Percentiles rank a stretch among this genome's conserved stretches.
These are phyloP conservation scores for Nitzschia putrida DNA, from an alignment of 108 stramenopile genomes.

Conservation along the genomic window DNA sequence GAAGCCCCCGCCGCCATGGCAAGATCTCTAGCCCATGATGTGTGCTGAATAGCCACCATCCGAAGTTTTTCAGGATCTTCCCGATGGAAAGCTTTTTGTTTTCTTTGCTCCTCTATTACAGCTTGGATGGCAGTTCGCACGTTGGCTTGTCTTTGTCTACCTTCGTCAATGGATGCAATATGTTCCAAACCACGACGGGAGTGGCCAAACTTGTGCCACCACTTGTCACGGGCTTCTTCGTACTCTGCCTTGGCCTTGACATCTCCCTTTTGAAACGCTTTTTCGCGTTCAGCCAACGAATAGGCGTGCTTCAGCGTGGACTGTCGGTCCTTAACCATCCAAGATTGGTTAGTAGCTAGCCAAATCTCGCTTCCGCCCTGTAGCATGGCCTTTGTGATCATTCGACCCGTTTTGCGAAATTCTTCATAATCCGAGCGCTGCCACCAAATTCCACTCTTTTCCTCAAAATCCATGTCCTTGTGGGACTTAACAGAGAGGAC, in stretches of 20 bases:
- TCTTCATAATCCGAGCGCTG: slow-evolving; percentile 81
- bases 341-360: slow-evolving; percentile 70
- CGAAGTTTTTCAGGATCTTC: slow-evolving; percentile 72
- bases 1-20: slow-evolving; percentile 77
- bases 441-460: slow-evolving; percentile 81
- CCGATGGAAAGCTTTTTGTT: slow-evolving; percentile 54
- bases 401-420: slow-evolving; percentile 86
- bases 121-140: slow-evolving; percentile 65
- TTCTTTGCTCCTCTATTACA: slow-evolving; percentile 68
- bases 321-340: slow-evolving; percentile 42
- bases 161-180: slow-evolving; percentile 80
- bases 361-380: slow-evolving; percentile 87
- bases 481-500: slow-evolving; percentile 73
- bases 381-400: slow-evolving; percentile 85
- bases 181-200: slow-evolving; percentile 82
- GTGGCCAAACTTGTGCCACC: slow-evolving; percentile 89
- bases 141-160: slow-evolving; percentile 69
- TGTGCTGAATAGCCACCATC: slow-evolving; percentile 70
- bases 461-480: slow-evolving; percentile 61
- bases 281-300: slow-evolving; percentile 14
- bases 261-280: slow-evolving; percentile 16
- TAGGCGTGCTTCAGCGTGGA: slow-evolving; percentile 29
- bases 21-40: slow-evolving; percentile 77
- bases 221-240: slow-evolving; percentile 58
- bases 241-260: slow-evolving; percentile 28